phyloP scores from a whole-genome alignment of 495 filamentous ascomycete genomes.

The Margaritispora aquatica region DNA sequence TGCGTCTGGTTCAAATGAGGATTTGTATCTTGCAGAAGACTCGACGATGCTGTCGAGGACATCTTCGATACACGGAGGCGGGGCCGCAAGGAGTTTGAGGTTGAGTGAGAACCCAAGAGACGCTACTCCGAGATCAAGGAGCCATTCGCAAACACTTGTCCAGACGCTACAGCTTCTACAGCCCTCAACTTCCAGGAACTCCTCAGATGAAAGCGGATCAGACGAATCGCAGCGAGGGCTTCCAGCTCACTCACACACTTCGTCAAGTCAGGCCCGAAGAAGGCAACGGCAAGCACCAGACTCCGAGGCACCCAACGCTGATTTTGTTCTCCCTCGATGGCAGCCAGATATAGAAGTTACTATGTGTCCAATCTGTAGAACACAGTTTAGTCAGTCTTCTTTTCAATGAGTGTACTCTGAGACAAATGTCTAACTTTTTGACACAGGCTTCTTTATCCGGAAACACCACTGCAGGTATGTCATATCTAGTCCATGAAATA shows the following conservation, averaged over 20 bases:
- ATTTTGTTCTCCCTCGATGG: conserved; percentile 62
- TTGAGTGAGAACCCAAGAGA: neutral
- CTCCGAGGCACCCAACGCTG: conserved; percentile 1
- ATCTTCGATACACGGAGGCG: neutral
- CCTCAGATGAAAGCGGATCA: neutral
- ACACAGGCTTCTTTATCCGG: conserved; percentile 62
- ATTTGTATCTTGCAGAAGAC: neutral
- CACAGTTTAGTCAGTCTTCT: conserved; percentile 49
- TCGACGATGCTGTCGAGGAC: neutral
- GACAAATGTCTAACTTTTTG: neutral
- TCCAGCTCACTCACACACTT: neutral
- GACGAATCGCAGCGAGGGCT: neutral
- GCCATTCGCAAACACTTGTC: neutral
- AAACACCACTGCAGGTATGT: conserved; percentile 81
- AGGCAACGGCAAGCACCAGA: neutral
- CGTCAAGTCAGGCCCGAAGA: neutral
- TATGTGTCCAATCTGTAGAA: conserved; percentile 74
- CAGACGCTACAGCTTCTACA: neutral
- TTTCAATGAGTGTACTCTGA: neutral
- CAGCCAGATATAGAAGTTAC: conserved; percentile 77
- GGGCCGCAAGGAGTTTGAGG: neutral
- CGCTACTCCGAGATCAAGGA: neutral
- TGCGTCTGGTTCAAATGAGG: neutral
- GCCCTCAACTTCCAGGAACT: neutral
- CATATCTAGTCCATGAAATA: neutral